These are phyloP conservation scores for Gomphus bonarii DNA, from an alignment of 1,284 basidiomycete species.

Conservation along the genomic window DNA sequence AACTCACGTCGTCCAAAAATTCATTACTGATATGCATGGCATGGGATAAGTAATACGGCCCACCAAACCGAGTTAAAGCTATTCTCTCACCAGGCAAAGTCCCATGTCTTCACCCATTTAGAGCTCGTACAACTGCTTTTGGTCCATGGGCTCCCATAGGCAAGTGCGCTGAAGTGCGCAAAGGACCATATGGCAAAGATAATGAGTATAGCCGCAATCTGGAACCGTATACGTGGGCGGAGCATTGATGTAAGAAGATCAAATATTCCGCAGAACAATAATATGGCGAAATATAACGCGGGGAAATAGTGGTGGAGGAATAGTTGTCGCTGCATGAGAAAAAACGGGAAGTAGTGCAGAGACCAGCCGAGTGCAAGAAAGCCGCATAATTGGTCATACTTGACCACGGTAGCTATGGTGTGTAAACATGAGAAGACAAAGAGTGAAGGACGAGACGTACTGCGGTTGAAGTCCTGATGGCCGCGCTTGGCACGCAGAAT, in stretches of 20 bases:
- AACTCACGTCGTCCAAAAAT: constrained; percentile 49
- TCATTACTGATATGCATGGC: constrained; percentile 37
- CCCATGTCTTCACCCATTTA: constrained; percentile 89
- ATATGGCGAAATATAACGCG: constrained; percentile 88
- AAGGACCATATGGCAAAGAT: constrained; percentile 74
- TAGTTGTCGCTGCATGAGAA: constrained; percentile 90
- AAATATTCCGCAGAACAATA: constrained; percentile 72
- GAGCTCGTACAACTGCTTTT: constrained; percentile 65
- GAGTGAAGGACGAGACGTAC: constrained; percentile 36
- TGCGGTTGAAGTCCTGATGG: constrained; percentile 83
- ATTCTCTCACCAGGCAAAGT: constrained; percentile 76
- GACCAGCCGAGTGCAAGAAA: constrained; percentile 92
- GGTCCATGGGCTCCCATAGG: constrained; percentile 88
- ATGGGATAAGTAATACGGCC: constrained; percentile 4
- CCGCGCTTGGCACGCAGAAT: constrained; percentile 87
- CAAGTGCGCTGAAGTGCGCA: constrained; percentile 71
- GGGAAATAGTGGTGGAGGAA: constrained; percentile 98
- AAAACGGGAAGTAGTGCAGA: constrained; percentile 96
- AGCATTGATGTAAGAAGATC: constrained; percentile 78
- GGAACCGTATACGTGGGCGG: constrained; percentile 66
- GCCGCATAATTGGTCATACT: constrained; percentile 85
- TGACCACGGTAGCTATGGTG: constrained; percentile 67
- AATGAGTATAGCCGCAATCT: constrained; percentile 67
- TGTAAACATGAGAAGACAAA: constrained; percentile 3
- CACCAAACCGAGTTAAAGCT: not conserved